Evolutionary conservation across 805 yeast species (phyloP).

Genomic region (Trichomonascus vanleenenianus): DNA sequence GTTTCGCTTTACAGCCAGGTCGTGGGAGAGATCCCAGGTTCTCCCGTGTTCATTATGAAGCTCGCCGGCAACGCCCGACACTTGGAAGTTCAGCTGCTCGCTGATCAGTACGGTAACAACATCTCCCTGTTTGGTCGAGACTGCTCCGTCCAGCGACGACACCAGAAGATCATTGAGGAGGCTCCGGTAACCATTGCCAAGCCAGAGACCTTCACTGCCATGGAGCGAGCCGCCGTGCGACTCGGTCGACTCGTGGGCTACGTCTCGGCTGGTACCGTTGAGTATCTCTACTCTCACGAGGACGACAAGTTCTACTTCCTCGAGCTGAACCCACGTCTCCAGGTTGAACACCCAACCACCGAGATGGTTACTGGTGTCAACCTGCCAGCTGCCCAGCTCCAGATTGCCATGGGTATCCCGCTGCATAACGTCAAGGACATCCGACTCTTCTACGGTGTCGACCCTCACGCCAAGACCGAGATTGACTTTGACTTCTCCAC

Average conservation of each 20-base stretch:
- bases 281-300: constrained; percentile 86
- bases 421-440: constrained; percentile 92
- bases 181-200: constrained; percentile 97
- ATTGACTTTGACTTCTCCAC: constrained; percentile 85
- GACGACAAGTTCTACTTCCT: constrained; percentile 94
- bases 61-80: constrained; percentile 97
- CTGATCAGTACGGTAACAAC: constrained; percentile 97
- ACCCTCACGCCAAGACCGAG: constrained; percentile 84
- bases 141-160: constrained; percentile 99
- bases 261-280: constrained; percentile 99
- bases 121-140: constrained; percentile 97
- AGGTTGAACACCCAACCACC: constrained; percentile 99
- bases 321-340: constrained; percentile 96
- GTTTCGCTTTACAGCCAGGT: constrained; percentile 79
- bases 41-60: constrained; percentile 97
- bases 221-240: constrained; percentile 98
- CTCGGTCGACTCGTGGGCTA: constrained; percentile 95
- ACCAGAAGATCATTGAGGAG: constrained; percentile 97
- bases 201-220: constrained; percentile 71
- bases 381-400: constrained; percentile 96
- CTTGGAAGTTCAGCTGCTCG: constrained; percentile 93
- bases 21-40: constrained; percentile 95
- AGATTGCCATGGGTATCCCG: constrained; percentile 99
- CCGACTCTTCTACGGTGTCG: constrained; percentile 87
- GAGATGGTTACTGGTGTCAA: constrained; percentile 99